A percentile compares a stretch with the other conserved stretches of the same genome.
These are phyloP conservation scores for Schoenoplectus tabernaemontani DNA, from an alignment of 202 grass and related monocot genomes.

Conservation along the genomic window DNA sequence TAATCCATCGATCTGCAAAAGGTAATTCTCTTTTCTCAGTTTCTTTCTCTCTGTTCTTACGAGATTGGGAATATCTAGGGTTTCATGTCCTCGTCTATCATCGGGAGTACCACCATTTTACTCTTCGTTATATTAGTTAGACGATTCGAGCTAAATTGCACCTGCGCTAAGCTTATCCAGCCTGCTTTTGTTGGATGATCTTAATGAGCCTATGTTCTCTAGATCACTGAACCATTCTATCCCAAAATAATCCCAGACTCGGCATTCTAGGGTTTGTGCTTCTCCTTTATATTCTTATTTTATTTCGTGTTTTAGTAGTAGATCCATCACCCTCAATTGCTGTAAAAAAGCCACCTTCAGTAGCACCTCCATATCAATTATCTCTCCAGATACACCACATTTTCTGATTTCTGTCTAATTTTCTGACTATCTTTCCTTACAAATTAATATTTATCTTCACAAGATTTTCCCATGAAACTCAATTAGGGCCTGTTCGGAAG, in stretches of 20 bases:
- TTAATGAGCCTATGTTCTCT: not conserved
- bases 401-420: not conserved
- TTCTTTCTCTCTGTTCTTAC: not conserved
- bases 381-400: not conserved
- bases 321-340: not conserved
- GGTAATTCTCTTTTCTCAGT: not conserved
- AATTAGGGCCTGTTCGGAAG: too few relatives aligned
- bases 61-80: not conserved
- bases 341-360: not conserved
- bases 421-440: not conserved
- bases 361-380: not conserved
- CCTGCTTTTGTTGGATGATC: not conserved
- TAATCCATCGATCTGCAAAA: slow-evolving; percentile 5
- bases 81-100: not conserved
- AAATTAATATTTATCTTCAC: not conserved
- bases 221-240: not conserved
- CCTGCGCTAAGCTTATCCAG: not conserved
- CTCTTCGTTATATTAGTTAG: not conserved
- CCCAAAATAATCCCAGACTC: slow-evolving; percentile 5
- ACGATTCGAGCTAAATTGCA: slow-evolving; percentile 6
- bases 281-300: not conserved
- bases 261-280: slow-evolving; percentile 21
- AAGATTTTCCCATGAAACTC: not conserved
- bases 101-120: not conserved
- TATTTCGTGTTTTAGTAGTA: not conserved